A percentile compares a stretch with the other conserved stretches of the same genome.
Evolutionary conservation across 2,329 filamentous ascomycete species (phyloP).

Genomic region (Nemania diffusa): DNA sequence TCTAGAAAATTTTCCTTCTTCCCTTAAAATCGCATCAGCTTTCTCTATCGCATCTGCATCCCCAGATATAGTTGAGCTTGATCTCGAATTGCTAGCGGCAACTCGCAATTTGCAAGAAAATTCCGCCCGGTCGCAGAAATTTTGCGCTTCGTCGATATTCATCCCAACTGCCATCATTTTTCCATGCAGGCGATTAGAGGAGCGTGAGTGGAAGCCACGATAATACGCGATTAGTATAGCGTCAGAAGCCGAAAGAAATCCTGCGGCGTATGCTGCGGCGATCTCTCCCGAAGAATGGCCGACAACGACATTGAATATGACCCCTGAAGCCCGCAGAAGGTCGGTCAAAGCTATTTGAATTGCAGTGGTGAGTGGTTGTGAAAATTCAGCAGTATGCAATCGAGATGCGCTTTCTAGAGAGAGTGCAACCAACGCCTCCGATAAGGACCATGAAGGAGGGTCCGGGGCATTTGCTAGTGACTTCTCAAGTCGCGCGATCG

Average conservation of each 20-base stretch:
- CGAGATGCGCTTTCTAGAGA: background rate
- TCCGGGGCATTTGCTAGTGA: background rate
- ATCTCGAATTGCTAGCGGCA: conserved; percentile 48
- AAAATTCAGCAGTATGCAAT: conserved; percentile 39
- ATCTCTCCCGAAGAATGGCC: conserved; percentile 34
- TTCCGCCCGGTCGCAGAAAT: background rate
- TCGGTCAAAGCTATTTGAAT: conserved; percentile 38
- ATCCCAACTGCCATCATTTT: conserved; percentile 17
- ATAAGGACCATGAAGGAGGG: conserved; percentile 3
- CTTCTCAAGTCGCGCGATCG: background rate
- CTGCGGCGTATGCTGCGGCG: conserved; percentile 26
- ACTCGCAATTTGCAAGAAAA: conserved; percentile 36
- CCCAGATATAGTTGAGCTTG: conserved; percentile 46
- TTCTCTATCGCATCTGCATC: conserved; percentile 5
- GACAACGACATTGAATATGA: conserved; percentile 10
- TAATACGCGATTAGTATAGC: conserved; percentile 49
- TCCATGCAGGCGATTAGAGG: background rate
- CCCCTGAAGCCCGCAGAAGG: background rate
- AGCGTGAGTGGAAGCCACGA: background rate
- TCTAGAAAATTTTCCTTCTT: conserved; percentile 39
- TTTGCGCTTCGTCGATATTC: background rate
- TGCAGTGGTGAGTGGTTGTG: conserved; percentile 45
- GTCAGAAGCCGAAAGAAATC: conserved; percentile 1
- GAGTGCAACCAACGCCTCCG: conserved; percentile 34
- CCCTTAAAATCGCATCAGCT: conserved; percentile 28